A percentile compares a stretch with the other conserved stretches of the same genome.
These are phyloP conservation scores for Thalassiosira mediterranea DNA, from an alignment of 352 stramenopile species.

Conservation along the genomic window DNA sequence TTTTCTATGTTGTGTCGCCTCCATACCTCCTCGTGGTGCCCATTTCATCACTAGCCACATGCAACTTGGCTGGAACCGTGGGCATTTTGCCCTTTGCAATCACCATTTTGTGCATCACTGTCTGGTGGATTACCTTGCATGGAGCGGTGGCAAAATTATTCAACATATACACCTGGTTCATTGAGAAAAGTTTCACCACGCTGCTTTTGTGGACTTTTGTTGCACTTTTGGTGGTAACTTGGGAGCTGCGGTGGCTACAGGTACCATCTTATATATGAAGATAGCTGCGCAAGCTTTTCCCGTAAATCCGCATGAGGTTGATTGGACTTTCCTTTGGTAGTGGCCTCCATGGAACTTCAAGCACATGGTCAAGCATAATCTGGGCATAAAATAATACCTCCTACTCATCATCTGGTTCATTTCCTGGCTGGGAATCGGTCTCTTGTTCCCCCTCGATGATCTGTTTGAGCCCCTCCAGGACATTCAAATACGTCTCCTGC, in stretches of 20 bases:
- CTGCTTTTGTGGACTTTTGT: neutral
- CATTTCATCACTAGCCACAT: slow-evolving; percentile 2
- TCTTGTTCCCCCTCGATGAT: too few species aligned
- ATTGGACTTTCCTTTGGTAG: too few species aligned
- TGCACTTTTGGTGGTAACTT: neutral
- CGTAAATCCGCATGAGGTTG: too few species aligned
- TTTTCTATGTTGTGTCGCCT: slow-evolving; percentile 5
- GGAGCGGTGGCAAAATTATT: slow-evolving; percentile 1
- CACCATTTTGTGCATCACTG: neutral
- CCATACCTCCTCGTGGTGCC: slow-evolving; percentile 5
- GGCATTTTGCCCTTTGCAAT: neutral
- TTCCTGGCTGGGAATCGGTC: too few species aligned
- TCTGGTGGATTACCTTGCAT: neutral
- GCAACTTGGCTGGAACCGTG: neutral
- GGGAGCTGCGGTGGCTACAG: neutral
- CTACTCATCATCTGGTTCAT: too few species aligned
- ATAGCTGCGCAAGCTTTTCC: too few species aligned
- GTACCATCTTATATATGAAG: slow-evolving; percentile 3
- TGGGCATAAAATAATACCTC: too few species aligned
- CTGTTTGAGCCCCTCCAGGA: neutral
- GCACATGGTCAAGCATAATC: too few species aligned
- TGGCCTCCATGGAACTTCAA: too few species aligned
- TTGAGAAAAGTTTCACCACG: neutral
- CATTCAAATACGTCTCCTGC: neutral
- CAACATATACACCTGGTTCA: neutral